Conservation (phyloP, 306 rosid genomes). For the Rosa lucieae region DNA sequence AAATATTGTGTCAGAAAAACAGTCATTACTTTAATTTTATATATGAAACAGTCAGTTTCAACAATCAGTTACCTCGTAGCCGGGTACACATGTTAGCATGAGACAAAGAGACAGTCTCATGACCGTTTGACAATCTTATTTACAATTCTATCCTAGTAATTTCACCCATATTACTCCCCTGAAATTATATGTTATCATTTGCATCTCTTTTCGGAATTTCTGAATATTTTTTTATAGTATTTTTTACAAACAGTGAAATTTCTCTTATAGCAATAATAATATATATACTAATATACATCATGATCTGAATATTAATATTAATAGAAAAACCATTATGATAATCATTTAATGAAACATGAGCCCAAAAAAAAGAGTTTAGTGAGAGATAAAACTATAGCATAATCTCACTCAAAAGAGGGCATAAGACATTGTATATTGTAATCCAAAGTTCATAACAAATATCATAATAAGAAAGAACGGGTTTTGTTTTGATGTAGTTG, state of each 20-base stretch:
- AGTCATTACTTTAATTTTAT: constrained; percentile 27
- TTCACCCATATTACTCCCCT: too few relatives aligned
- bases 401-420: background rate
- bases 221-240: background rate
- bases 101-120: constrained; percentile 35
- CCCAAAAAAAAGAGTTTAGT: background rate
- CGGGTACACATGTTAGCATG: constrained; percentile 59
- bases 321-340: background rate
- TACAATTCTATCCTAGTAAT: too few relatives aligned
- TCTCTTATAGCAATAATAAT: background rate
- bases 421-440: background rate
- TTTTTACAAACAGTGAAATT: background rate
- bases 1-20: background rate
- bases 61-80: constrained; percentile 28
- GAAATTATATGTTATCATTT: background rate
- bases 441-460: background rate
- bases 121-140: background rate
- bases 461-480: background rate
- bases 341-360: too few relatives aligned
- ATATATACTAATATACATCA: background rate
- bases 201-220: background rate
- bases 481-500: background rate
- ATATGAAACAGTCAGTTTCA: constrained; percentile 25
- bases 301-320: background rate
- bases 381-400: background rate